Base-by-base conservation (phyloP, 2,329 filamentous ascomycete species). In the Chaetomium strumarium region DNA sequence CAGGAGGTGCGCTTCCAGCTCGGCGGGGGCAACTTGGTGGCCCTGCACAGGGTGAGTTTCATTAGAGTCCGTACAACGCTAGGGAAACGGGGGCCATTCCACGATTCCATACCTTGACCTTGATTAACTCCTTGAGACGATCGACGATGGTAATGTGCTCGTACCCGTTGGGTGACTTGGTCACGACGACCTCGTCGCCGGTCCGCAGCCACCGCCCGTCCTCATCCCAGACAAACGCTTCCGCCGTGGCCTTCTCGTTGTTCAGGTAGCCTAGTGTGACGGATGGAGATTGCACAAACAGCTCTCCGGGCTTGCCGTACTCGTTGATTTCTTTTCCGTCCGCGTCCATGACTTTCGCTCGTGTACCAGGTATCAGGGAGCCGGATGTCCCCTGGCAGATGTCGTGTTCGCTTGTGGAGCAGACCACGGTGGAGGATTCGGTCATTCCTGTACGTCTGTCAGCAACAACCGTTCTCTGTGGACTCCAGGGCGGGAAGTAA, bases 111-210 rank as follows among this genome's bases (percentile, higher is more conserved):
- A 73, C 72, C 67, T 89, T 70, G 33, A 72, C 69, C 61, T 77
- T 77, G 63, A 77, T 77, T 51, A 77, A 60, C 62, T 77, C 74
- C 61, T 74, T 78, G 57, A 77, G 69, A 13, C 91, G 82, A 66
- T 96, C 91, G 1, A 90, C 86, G 53, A 96, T 85, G 65, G 90
- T 85, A 45, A 96, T 67, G 63, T 96, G 91, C 68, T 96, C 89
- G 58, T 84, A 73, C 2, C 88, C 89, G 2, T 75, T 72, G 0
- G 80, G 76, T 8, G 81, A 74, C 62, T 80, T 77, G 2, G 78
- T 76, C 11, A 95, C 72, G 3, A 92, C 73, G 0, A 86, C 89
- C 66, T 95, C 88, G 62, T 96, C 91, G 6, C 91, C 91, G 0
- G 91, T 96, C 38, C 80, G 80, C 76, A 95, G 82, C 81, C 89